Evolutionary conservation across 2,329 filamentous ascomycete species (phyloP), one percentile per base, ranked within the genome.

Genomic region (Epichloe elymi): DNA sequence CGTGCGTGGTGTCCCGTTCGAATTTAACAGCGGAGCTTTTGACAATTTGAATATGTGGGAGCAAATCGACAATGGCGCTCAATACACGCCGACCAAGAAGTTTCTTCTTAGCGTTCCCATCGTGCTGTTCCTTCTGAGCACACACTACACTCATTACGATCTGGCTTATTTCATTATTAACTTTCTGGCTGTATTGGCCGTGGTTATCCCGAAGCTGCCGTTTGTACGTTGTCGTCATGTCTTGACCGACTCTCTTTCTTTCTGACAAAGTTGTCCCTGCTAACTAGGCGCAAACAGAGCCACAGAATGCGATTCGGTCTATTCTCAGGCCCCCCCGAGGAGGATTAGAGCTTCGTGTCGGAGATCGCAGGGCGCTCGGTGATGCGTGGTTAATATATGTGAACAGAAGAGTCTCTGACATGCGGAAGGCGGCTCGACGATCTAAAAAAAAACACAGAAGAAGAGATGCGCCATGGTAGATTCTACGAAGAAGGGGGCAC

Each of bases 21-120:
- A 98, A 69, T 98, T 98, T 78, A 98, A 98, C 66, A 85, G 88
- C 51, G 93, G 93, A 53, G 93, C 93, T 60, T 98, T 97, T 70
- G 93, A 98, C 76, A 97, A 98, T 69, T 78, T 98, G 64, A 98
- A 97, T 74, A 97, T 98, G 93, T 98, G 93, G 93, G 93, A 98
- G 74, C 93, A 98, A 73, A 98, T 98, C 67, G 93, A 98, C 74
- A 94, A 97, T 63, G 93, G 93, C 45, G 93, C 93, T 61, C 93
- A 98, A 69, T 98, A 97, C 73, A 98, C 93, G 1, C 93, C 93
- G 4, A 88, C 93, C 58, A 98, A 98, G 77, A 98, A 98, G 70
- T 98, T 98, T 64, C 76, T 98, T 53, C 82, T 97, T 60, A 88
- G 85, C 62, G 91, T 97, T 36, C 93, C 93, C 39, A 95, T 98